Conservation (phyloP, 2,329 filamentous ascomycete species). For the Tympanopsis confertula region DNA sequence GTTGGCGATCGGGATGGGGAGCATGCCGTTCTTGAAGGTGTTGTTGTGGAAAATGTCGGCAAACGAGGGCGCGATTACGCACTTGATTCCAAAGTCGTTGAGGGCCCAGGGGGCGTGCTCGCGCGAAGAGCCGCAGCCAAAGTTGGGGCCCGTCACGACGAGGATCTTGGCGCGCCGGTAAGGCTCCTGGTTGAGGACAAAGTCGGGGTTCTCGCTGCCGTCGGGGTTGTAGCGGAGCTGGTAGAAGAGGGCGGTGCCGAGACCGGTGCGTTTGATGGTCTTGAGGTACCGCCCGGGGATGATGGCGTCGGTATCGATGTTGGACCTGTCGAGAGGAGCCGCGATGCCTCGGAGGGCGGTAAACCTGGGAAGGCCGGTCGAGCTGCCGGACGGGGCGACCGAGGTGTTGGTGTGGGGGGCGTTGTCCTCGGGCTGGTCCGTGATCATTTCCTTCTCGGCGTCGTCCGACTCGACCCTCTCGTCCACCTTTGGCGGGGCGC, state of each 20-base stretch:
- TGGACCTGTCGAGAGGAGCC: slow-evolving; percentile 74
- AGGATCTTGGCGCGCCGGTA: slow-evolving; percentile 80
- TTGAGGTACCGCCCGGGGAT: slow-evolving; percentile 99
- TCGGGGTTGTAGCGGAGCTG: slow-evolving; percentile 67
- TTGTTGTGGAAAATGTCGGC: slow-evolving; percentile 97
- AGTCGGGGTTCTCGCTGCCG: slow-evolving; percentile 65
- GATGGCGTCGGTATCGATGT: slow-evolving; percentile 95
- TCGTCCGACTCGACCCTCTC: slow-evolving; percentile 39
- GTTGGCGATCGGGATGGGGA: slow-evolving; percentile 69
- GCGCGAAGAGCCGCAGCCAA: slow-evolving; percentile 83
- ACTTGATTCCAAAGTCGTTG: slow-evolving; percentile 90
- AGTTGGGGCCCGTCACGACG: slow-evolving; percentile 83
- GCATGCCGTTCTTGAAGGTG: slow-evolving; percentile 99
- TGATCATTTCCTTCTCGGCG: slow-evolving; percentile 37
- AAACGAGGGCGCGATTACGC: slow-evolving; percentile 75
- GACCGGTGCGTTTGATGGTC: slow-evolving; percentile 94
- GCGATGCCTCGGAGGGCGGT: slow-evolving; percentile 73
- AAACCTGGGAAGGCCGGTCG: slow-evolving; percentile 72
- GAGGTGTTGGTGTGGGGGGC: slow-evolving; percentile 31
- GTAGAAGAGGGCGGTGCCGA: slow-evolving; percentile 79
- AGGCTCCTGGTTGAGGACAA: slow-evolving; percentile 81
- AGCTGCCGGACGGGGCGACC: slow-evolving; percentile 37
- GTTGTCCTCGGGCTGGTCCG: slow-evolving; percentile 49
- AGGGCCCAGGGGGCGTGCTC: slow-evolving; percentile 97
- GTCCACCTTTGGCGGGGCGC: slow-evolving; percentile 39